Conservation (phyloP, 2,329 filamentous ascomycete species). For the Fusarium zealandicum region DNA sequence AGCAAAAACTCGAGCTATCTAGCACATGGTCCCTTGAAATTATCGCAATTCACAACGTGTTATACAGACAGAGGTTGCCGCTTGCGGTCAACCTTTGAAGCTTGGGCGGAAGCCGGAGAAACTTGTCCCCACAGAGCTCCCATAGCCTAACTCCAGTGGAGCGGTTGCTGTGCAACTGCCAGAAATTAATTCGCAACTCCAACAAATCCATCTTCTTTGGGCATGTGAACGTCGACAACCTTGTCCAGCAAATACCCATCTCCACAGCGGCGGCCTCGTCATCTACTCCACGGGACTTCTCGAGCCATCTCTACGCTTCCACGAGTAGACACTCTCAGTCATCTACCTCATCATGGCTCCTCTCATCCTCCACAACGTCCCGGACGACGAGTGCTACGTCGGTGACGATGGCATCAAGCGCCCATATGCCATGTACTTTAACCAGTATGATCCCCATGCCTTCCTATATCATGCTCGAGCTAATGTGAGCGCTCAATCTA, state of each 20-base stretch:
- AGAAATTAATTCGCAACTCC: constrained; percentile 30
- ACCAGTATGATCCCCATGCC: constrained; percentile 56
- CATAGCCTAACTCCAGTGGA: constrained; percentile 23
- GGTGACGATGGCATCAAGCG: constrained; percentile 70
- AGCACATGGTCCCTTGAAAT: not conserved
- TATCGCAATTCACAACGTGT: not conserved
- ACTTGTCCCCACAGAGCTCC: constrained; percentile 16
- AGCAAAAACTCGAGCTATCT: too few species aligned
- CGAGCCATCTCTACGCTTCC: constrained; percentile 4
- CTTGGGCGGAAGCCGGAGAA: constrained; percentile 24
- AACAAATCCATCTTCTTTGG: constrained; percentile 14
- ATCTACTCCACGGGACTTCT: constrained; percentile 5
- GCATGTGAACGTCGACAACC: constrained; percentile 23
- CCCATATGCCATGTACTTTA: constrained; percentile 71
- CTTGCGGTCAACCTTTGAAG: not conserved
- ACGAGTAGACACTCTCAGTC: constrained; percentile 1
- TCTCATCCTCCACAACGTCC: constrained; percentile 72
- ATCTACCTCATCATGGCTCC: constrained; percentile 60
- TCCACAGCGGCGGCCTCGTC: constrained; percentile 5
- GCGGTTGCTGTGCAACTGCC: constrained; percentile 36
- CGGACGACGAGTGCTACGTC: constrained; percentile 71
- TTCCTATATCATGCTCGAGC: not conserved
- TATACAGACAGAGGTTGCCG: not conserved
- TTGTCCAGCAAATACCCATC: constrained; percentile 1
- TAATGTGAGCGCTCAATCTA: constrained; percentile 38